Evolutionary conservation across 768 basidiomycete species (phyloP).

Genomic region (Lactifluus subvellereus): DNA sequence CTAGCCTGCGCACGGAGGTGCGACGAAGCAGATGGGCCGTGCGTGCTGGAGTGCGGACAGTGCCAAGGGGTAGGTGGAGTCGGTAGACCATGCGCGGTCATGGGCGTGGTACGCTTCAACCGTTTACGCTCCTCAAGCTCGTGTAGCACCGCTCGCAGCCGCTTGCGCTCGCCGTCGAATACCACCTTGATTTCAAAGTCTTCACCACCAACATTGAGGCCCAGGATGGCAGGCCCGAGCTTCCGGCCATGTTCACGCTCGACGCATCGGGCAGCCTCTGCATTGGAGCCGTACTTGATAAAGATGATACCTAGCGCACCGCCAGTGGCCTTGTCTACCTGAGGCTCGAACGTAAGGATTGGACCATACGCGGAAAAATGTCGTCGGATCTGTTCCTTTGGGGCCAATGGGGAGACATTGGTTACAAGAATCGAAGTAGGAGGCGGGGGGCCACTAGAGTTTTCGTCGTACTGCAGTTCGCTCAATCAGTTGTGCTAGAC

Average conservation of each 20-base stretch:
- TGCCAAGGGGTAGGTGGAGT: constrained; percentile 22
- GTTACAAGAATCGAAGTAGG: constrained; percentile 68
- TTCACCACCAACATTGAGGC: constrained; percentile 28
- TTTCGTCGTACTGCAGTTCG: constrained; percentile 57
- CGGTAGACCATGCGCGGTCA: constrained; percentile 14
- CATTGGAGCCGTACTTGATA: constrained; percentile 58
- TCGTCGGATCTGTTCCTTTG: constrained; percentile 55
- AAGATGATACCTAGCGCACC: constrained; percentile 76
- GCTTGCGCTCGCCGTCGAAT: constrained; percentile 69
- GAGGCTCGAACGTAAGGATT: constrained; percentile 63
- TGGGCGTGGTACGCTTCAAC: constrained; percentile 31
- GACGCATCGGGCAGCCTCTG: constrained; percentile 64
- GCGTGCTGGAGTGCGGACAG: constrained; percentile 31
- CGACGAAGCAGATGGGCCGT: constrained; percentile 8
- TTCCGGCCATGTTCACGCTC: constrained; percentile 61
- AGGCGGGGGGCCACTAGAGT: constrained; percentile 68
- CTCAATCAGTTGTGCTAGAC: constrained; percentile 7
- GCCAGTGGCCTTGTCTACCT: constrained; percentile 76
- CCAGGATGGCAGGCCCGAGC: constrained; percentile 41
- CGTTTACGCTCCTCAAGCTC: constrained; percentile 51
- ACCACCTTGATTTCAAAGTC: constrained; percentile 68
- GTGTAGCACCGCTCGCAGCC: constrained; percentile 57
- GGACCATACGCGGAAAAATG: constrained; percentile 61
- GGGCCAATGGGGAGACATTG: constrained; percentile 65
- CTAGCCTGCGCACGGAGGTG: constrained; percentile 17